Percentiles rank a stretch among this genome's conserved stretches.
phyloP scores from a whole-genome alignment of 257 asterid species.

The Solanum phureja region DNA sequence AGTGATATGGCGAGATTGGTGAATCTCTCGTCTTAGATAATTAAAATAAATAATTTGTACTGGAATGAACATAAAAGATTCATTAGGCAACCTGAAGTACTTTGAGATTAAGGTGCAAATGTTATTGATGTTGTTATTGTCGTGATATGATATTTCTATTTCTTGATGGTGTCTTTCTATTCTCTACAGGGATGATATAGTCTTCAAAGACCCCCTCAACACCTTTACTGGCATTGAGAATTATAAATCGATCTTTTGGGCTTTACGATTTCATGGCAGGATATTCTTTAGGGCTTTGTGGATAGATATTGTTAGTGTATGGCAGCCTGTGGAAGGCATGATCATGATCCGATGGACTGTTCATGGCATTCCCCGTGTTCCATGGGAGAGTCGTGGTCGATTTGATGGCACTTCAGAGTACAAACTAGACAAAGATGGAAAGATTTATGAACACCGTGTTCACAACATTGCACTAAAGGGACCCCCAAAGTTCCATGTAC shows the following conservation, averaged over 20 bases:
- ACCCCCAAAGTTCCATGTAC: slow-evolving; percentile 64
- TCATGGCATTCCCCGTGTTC: slow-evolving; percentile 80
- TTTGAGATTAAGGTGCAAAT: not conserved
- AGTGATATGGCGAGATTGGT: not conserved
- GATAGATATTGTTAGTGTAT: slow-evolving; percentile 56
- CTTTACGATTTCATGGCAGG: slow-evolving; percentile 75
- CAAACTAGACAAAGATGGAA: slow-evolving; percentile 89
- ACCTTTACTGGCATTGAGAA: slow-evolving; percentile 70
- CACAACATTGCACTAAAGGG: slow-evolving; percentile 79
- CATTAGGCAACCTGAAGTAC: not conserved
- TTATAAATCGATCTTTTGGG: slow-evolving; percentile 78
- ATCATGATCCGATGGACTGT: slow-evolving; percentile 91
- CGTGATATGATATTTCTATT: not conserved
- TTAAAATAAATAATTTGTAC: not conserved
- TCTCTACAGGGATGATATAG: slow-evolving; percentile 70
- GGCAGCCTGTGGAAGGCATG: slow-evolving; percentile 77
- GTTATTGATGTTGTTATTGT: not conserved
- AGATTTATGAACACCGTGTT: slow-evolving; percentile 87
- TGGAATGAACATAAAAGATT: not conserved
- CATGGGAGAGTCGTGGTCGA: slow-evolving; percentile 77
- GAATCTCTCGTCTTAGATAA: not conserved
- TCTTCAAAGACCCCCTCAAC: slow-evolving; percentile 71
- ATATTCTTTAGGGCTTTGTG: slow-evolving; percentile 73
- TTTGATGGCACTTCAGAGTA: slow-evolving; percentile 98
- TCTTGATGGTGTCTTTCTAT: not conserved